These are phyloP conservation scores for Phaeolepiota aurea DNA, from an alignment of 768 basidiomycete species.

Conservation along the genomic window DNA sequence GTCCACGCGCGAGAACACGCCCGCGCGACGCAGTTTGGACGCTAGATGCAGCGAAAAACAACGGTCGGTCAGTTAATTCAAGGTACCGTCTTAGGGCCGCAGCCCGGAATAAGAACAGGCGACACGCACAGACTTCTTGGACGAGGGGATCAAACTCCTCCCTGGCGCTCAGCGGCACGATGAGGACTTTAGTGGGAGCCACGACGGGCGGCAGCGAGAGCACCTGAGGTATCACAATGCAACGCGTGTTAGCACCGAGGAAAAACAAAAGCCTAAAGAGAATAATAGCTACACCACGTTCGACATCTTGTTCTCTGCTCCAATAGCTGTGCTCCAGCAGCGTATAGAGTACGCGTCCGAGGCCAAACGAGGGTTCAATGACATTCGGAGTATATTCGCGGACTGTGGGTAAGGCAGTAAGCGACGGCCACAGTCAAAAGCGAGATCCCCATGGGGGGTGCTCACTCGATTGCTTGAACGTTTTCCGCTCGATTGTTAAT, in stretches of 20 bases:
- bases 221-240: slow-evolving; percentile 45
- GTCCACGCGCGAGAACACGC: slow-evolving; percentile 90
- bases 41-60: slow-evolving; percentile 34
- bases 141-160: slow-evolving; percentile 80
- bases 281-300: slow-evolving; percentile 63
- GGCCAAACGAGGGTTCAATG: slow-evolving; percentile 96
- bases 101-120: slow-evolving; percentile 4
- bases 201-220: slow-evolving; percentile 85
- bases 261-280: background rate
- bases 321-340: slow-evolving; percentile 95
- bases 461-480: slow-evolving; percentile 81
- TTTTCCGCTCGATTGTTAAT: slow-evolving; percentile 73
- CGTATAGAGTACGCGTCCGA: slow-evolving; percentile 91
- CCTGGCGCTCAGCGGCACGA: slow-evolving; percentile 87
- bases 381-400: slow-evolving; percentile 97
- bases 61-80: background rate
- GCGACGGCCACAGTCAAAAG: slow-evolving; percentile 2
- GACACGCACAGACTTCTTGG: slow-evolving; percentile 84
- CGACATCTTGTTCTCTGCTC: slow-evolving; percentile 86
- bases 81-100: slow-evolving; percentile 4
- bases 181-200: slow-evolving; percentile 94
- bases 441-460: slow-evolving; percentile 8
- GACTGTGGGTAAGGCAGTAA: slow-evolving; percentile 35
- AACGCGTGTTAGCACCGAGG: too few relatives aligned
- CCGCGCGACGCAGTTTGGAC: slow-evolving; percentile 76